Conservation (phyloP, 1,284 basidiomycete genomes). For the Ustilago esculenta region DNA sequence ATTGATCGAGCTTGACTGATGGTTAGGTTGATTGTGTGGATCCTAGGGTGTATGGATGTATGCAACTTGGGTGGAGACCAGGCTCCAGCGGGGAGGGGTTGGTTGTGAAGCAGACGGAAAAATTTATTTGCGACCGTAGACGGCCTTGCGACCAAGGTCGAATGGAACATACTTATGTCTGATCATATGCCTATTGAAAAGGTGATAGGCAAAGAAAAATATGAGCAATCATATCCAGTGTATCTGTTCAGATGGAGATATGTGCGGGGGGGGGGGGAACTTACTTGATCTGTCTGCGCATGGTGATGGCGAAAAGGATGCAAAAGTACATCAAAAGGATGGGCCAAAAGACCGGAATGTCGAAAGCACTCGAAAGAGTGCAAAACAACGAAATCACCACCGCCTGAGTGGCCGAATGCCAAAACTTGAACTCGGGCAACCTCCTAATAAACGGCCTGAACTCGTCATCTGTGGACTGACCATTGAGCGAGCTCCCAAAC, state of each 20-base stretch:
- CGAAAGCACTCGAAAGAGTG: conserved; percentile 72
- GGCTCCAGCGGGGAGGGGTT: background rate
- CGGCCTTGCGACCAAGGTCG: conserved; percentile 83
- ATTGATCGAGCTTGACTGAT: background rate
- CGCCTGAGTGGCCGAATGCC: conserved; percentile 91
- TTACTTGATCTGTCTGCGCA: conserved; percentile 68
- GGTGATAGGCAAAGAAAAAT: background rate
- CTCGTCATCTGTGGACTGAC: conserved; percentile 56
- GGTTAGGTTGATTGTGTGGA: background rate
- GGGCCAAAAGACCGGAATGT: conserved; percentile 98
- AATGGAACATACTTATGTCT: conserved; percentile 91
- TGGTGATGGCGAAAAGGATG: conserved; percentile 68
- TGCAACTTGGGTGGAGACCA: too few relatives aligned
- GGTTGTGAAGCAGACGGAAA: background rate
- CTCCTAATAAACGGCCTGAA: conserved; percentile 86
- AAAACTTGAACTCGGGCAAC: conserved; percentile 90
- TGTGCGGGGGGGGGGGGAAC: conserved; percentile 12
- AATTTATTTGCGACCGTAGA: conserved; percentile 50
- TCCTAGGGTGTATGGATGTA: background rate
- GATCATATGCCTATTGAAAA: conserved; percentile 85
- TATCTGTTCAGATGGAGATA: background rate
- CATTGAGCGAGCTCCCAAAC: conserved; percentile 69
- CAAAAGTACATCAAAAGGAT: conserved; percentile 84
- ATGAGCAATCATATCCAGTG: too few relatives aligned
- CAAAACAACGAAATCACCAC: conserved; percentile 78